Base-by-base conservation (phyloP, 2,329 filamentous ascomycete species). In the Venturia pyrina region DNA sequence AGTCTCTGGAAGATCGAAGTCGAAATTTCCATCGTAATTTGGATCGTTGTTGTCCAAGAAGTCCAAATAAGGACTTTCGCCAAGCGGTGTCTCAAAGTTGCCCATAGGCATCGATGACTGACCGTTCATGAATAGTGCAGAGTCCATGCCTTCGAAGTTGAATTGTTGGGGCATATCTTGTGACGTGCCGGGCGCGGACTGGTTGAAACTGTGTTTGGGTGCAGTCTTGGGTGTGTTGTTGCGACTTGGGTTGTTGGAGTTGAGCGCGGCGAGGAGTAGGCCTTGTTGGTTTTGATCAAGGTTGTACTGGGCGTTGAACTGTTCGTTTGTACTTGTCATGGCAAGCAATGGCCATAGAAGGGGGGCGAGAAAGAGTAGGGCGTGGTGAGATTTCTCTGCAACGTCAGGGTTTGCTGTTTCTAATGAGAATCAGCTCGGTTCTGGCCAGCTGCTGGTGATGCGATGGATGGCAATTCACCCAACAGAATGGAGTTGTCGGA, bases 21-120 rank as follows among this genome's bases (percentile, higher is more conserved):
- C 89, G 74, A 91, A 93, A 73, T 64, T 63, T 7, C 34, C 48
- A 44, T 65, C 63, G 21, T 44, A 34, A 24, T 67, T 48, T 17
- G 32, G 43, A 46, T 57, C 44, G 28, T 50, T 67, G 67, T 81
- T 81, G 67, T 93, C 90, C 66, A 91, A 87, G 60, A 92, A 95
- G 73, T 96, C 91, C 66, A 96, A 82, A 72, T 88, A 93, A 0
- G 93, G 91, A 69, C 89, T 95, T 62, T 92, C 89, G 41, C 91
- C 86, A 13, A 79, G 69, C 57, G 70, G 70, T 46, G 86, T 83
- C 69, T 80, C 83, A 65, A 85, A 74, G 34, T 77, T 76, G 43
- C 81, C 79, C 1, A 57, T 19, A 6, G 53, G 57, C 43, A 53
- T 21, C 19, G 37, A 43, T 32, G 48, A 46, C n/a, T 40, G 41